Evolutionary conservation across 352 stramenopile genomes (phyloP), one percentile per base, ranked within the genome.

Genomic region (Phytopythium chamaehyphon): DNA sequence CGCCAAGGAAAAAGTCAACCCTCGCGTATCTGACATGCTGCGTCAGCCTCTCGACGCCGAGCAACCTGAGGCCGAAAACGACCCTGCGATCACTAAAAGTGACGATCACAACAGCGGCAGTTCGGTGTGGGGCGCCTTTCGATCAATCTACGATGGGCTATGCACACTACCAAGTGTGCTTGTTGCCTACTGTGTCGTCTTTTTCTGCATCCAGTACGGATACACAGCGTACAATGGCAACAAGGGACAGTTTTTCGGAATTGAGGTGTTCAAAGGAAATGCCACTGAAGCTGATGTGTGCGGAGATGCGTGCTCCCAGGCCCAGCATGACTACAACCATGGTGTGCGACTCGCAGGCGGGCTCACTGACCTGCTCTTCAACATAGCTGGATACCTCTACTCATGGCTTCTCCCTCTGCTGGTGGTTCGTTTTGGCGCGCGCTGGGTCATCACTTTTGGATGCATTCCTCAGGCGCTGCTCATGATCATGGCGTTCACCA

Each of bases 231-330:
- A 88, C 57, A 83, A 83, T 40, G 71, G 71, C 44, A 79, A 74
- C 54, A 88, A 86, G 47, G 71, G 73, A 0, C 73, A 86, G 44
- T 86, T 84, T 47, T 88, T 84, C 28, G 73, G 74, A 2, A 64
- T 83, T 19, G 66, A 76, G 42, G 76, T 88, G 10, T 78, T 71
- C n/a, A 59, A 50, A 9, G 76, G 76, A 3, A 67, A 76, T 24
- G 63, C 76, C 5, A 69, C 54, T 0, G 67, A 66, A 8, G 76
- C 76, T 14, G 72, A 84, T 40, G 52, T 61, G 8, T 88, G 76
- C 38, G 55, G 47, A 21, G 54, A 53, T 6, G 19, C 33, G 5
- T 53, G 47, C 14, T 44, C 47, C 21, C 8, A 52, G 7, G 39
- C 40, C 1, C 76, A 86, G 59, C 38, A 56, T 12, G 54, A 35